Base-by-base conservation (phyloP, 1,284 basidiomycete species). In the Apiotrichum laibachii region DNA sequence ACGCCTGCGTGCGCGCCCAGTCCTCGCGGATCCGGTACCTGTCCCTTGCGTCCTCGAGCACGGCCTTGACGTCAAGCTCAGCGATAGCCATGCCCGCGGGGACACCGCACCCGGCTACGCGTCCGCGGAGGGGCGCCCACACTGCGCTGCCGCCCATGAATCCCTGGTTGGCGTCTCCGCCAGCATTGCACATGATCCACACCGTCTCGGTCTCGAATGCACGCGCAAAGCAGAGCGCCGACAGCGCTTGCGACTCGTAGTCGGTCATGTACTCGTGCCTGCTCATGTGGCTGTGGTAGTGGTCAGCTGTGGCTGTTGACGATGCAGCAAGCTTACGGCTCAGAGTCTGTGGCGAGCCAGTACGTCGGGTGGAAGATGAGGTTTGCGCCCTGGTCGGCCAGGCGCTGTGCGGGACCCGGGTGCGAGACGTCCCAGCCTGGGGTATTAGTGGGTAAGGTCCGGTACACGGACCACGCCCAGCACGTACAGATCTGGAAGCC, bases 391-490 rank as follows among this genome's bases (percentile, higher is more conserved):
- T 67, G 66, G 53, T 72, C 65, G 8, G 72, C 68, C 1, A 79
- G 63, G 4, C 42, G 48, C 51, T 72, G 71, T 4, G 70, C 71
- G 7, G 72, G 70, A 5, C 61, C 58, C 1, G 75, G 72, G 55
- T 78, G 74, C 7, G 75, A 73, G 45, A 76, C 59, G 59, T 79
- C 77, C 76, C 77, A 79, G 63, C 73, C 74, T 76, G 42, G 8
- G 8, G 53, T 52, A 5, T 34, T 18, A 10, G 18, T n/a, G n/a
- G n/a, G n/a, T n/a, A n/a, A n/a, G n/a, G n/a, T n/a, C n/a, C n/a
- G n/a, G n/a, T n/a, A n/a, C n/a, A 12, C 6, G 34, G n/a, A 21
- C 6, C 7, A 15, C 2, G 5, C 15, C 12, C 11, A 0, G 5
- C 16, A 61, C 71, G 19, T 47, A 76, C 76, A 79, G 48, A 79